Conservation (phyloP, 2,329 filamentous ascomycete genomes). For the Colletotrichum sp. region DNA sequence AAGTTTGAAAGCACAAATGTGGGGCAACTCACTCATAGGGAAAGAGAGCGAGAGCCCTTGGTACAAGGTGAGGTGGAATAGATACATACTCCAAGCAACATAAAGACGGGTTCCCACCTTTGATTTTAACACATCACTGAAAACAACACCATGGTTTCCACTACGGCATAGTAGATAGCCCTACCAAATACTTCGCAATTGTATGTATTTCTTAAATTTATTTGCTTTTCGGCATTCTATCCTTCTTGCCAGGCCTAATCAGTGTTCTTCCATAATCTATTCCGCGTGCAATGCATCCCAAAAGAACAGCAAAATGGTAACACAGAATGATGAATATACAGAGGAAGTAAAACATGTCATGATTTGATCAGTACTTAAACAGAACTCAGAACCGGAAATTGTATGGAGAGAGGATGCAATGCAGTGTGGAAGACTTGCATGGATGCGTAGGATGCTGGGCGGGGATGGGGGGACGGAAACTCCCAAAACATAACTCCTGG, state of each 20-base stretch:
- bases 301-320: neutral
- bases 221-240: neutral
- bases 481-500: neutral
- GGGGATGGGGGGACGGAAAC: neutral
- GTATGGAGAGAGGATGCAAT: neutral
- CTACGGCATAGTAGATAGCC: neutral
- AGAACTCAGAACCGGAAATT: neutral
- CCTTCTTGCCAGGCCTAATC: fast-evolving
- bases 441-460: neutral
- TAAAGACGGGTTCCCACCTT: neutral
- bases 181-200: neutral
- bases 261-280: neutral
- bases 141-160: neutral
- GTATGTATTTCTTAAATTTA: neutral
- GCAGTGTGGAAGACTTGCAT: neutral
- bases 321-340: neutral
- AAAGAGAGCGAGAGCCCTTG: neutral
- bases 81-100: neutral
- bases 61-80: neutral
- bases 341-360: neutral
- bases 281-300: neutral
- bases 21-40: neutral
- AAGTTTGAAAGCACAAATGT: neutral
- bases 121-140: neutral
- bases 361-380: neutral